Conservation (phyloP, 2,329 filamentous ascomycete genomes). For the Arthrobotrys musiformis region DNA sequence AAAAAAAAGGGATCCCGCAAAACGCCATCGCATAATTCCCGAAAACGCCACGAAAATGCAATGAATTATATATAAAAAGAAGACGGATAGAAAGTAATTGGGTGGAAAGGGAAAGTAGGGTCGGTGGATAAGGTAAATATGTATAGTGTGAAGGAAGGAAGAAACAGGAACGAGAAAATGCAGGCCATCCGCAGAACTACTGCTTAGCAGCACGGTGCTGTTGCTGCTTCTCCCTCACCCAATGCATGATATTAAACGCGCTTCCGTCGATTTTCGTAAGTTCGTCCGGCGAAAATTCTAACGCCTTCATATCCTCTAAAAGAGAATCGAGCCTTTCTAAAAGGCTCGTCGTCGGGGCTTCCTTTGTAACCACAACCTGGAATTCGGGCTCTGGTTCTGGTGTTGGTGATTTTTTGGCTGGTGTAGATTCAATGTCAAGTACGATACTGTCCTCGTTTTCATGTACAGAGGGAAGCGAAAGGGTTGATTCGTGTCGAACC, state of each 20-base stretch:
- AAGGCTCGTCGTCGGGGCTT: constrained; percentile 10
- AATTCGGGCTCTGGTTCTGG: not conserved
- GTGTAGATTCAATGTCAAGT: not conserved
- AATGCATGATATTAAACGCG: constrained; percentile 51
- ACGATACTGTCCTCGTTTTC: constrained; percentile 20
- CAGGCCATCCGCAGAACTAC: not conserved
- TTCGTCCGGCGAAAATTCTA: constrained; percentile 33
- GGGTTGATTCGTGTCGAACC: constrained; percentile 5
- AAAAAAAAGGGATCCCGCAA: not conserved
- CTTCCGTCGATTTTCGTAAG: constrained; percentile 28
- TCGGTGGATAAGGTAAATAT: not conserved
- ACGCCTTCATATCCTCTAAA: constrained; percentile 32
- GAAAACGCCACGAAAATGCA: constrained; percentile 37
- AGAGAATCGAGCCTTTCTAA: constrained; percentile 35
- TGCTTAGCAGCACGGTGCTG: not conserved
- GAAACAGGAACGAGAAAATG: not conserved
- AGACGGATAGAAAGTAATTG: not conserved
- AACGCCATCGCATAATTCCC: not conserved
- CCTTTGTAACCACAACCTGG: constrained; percentile 20
- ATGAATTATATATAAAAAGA: constrained; percentile 6
- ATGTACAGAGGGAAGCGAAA: constrained; percentile 24
- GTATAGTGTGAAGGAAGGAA: not conserved
- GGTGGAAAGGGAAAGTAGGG: not conserved
- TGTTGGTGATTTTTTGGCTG: not conserved
- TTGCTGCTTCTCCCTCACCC: constrained; percentile 44